Evolutionary conservation across 495 filamentous ascomycete genomes (phyloP).

Genomic region (Talaromyces nanjingensis): DNA sequence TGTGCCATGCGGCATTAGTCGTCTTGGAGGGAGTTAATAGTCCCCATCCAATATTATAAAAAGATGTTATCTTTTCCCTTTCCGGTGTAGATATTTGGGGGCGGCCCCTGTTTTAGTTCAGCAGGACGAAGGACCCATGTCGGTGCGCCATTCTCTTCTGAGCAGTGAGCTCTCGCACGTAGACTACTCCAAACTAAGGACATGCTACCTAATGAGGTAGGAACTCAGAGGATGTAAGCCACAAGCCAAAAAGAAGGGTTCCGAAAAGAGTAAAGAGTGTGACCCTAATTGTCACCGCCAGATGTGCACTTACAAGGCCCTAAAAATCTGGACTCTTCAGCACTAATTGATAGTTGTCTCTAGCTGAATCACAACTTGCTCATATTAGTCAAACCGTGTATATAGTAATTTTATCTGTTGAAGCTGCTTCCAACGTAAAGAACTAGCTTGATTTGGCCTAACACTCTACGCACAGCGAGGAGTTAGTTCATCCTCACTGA

Average conservation of each 20-base stretch:
- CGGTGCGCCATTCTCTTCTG: neutral
- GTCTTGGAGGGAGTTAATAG: neutral
- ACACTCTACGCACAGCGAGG: too few relatives aligned
- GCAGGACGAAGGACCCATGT: neutral
- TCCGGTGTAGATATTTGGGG: neutral
- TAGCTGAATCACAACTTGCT: too few relatives aligned
- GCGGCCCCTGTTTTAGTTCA: neutral
- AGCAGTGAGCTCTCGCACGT: neutral
- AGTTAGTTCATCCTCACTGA: neutral
- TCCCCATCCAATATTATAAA: neutral
- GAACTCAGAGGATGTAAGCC: neutral
- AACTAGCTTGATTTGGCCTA: too few relatives aligned
- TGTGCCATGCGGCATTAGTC: neutral
- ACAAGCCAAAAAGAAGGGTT: neutral
- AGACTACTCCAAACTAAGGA: neutral
- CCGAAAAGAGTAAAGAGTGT: neutral
- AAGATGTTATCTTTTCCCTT: neutral
- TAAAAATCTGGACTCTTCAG: neutral
- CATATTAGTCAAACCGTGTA: too few relatives aligned
- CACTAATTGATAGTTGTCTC: neutral
- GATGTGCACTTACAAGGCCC: neutral
- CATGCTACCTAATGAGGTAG: neutral
- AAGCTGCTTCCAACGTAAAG: too few relatives aligned
- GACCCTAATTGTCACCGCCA: neutral
- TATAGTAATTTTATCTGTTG: too few relatives aligned